Conservation (phyloP, 2,329 filamentous ascomycete species). For the Fusarium papillatum region DNA sequence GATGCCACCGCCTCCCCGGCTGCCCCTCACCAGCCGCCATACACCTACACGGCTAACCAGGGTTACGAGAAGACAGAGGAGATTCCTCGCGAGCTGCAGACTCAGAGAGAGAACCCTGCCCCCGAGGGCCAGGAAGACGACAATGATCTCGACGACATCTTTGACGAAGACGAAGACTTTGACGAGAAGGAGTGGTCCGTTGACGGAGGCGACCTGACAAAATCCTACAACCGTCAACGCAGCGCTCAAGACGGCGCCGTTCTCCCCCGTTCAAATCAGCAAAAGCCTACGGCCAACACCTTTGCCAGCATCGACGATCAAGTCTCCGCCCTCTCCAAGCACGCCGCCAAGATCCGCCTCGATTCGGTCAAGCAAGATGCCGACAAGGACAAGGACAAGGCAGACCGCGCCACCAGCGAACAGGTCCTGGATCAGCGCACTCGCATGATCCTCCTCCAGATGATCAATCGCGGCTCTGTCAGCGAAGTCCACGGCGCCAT, state of each 20-base stretch:
- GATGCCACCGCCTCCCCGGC: conserved; percentile 49
- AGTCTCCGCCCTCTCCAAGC: conserved; percentile 84
- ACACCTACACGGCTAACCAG: conserved; percentile 58
- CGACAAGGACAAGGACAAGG: conserved; percentile 83
- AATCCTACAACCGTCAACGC: conserved; percentile 89
- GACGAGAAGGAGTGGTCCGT: conserved; percentile 75
- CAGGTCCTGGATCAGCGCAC: conserved; percentile 95
- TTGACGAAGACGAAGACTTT: conserved; percentile 66
- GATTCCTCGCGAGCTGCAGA: conserved; percentile 48
- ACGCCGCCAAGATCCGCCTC: conserved; percentile 88
- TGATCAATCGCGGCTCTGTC: conserved; percentile 93
- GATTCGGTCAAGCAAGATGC: conserved; percentile 70
- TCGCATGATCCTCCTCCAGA: conserved; percentile 94
- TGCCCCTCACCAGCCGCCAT: conserved; percentile 60
- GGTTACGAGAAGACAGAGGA: conserved; percentile 58
- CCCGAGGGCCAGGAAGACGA: conserved; percentile 39
- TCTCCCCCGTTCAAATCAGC: conserved; percentile 80
- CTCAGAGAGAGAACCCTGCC: conserved; percentile 41
- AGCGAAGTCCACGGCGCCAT: conserved; percentile 95
- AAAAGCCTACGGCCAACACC: conserved; percentile 85
- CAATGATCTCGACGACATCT: conserved; percentile 45
- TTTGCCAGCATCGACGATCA: conserved; percentile 88
- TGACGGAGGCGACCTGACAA: conserved; percentile 79
- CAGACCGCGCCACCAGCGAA: conserved; percentile 93
- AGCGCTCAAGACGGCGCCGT: conserved; percentile 69